Percentiles rank a stretch among this genome's conserved stretches.
Evolutionary conservation across 2,329 filamentous ascomycete species (phyloP).

Genomic region (Dryadomyces quercivorus): DNA sequence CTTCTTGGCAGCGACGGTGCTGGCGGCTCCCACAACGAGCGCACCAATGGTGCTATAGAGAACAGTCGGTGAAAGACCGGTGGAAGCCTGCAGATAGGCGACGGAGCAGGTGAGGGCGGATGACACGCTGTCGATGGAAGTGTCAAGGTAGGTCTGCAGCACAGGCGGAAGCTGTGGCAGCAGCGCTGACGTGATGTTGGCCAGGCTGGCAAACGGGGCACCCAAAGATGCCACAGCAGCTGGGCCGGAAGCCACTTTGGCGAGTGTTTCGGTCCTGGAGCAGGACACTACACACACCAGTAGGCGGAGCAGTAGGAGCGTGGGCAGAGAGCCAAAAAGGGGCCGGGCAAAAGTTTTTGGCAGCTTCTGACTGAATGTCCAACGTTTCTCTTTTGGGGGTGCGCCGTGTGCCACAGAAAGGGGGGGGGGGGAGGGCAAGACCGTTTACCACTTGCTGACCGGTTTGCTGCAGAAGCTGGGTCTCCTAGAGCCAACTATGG

Average conservation of each 20-base stretch:
- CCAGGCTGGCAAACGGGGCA: constrained; percentile 38
- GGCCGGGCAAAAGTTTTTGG: not conserved
- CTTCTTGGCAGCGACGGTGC: constrained; percentile 16
- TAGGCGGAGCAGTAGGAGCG: not conserved
- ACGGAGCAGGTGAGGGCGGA: constrained; percentile 39
- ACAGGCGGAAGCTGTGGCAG: constrained; percentile 26
- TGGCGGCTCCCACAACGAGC: constrained; percentile 34
- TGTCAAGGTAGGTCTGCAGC: constrained; percentile 46
- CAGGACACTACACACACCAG: constrained; percentile 20
- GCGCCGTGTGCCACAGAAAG: no score
- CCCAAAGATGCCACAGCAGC: constrained; percentile 47
- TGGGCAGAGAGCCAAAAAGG: not conserved
- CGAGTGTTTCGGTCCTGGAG: constrained; percentile 26
- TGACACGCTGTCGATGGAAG: constrained; percentile 35
- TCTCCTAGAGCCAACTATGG: not conserved
- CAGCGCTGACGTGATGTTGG: constrained; percentile 38
- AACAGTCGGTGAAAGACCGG: constrained; percentile 35
- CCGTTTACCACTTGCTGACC: not conserved
- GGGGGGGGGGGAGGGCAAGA: not conserved
- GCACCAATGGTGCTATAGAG: constrained; percentile 37
- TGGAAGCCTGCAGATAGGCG: constrained; percentile 36
- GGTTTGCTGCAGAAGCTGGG: not conserved
- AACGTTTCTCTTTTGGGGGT: not conserved
- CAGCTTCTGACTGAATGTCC: not conserved
- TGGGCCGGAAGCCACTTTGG: constrained; percentile 52